Conservation (phyloP, 345 rosid genomes). For the Acer campestre region DNA sequence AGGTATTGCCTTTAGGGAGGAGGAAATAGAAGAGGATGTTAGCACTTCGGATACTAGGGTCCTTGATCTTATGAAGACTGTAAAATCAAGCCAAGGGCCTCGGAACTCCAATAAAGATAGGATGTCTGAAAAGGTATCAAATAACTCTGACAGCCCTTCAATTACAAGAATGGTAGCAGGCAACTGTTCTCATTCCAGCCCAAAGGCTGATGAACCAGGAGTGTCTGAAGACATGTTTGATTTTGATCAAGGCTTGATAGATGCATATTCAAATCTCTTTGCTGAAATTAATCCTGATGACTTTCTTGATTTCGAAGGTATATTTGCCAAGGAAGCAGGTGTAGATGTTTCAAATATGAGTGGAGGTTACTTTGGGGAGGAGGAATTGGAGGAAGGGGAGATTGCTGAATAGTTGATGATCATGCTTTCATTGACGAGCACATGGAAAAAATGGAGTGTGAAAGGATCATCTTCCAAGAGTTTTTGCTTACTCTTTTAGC, state of each 20-base stretch:
- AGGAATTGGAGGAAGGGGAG: slow-evolving; percentile 90
- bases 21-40: slow-evolving; percentile 61
- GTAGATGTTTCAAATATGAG: slow-evolving; percentile 27
- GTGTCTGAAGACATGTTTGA: slow-evolving; percentile 40
- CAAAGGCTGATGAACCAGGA: slow-evolving; percentile 13
- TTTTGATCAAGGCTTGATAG: slow-evolving; percentile 69
- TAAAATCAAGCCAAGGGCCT: slow-evolving; percentile 25
- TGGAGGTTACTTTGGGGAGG: slow-evolving; percentile 21
- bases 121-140: slow-evolving; percentile 20
- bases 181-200: slow-evolving; percentile 12
- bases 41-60: slow-evolving; percentile 44
- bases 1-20: slow-evolving; percentile 64
- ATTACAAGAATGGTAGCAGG: slow-evolving; percentile 17
- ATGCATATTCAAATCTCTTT: slow-evolving; percentile 67
- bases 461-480: slow-evolving; percentile 6
- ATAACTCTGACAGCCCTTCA: slow-evolving; percentile 21
- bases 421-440: neutral
- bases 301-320: slow-evolving; percentile 67
- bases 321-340: slow-evolving; percentile 40
- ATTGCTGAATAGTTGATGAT: slow-evolving; percentile 43
- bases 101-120: slow-evolving; percentile 20
- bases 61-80: slow-evolving; percentile 43
- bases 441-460: neutral
- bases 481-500: neutral
- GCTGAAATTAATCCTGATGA: slow-evolving; percentile 68